Conservation (phyloP, 1,284 basidiomycete species). For the Papiliotrema nemorosa region DNA sequence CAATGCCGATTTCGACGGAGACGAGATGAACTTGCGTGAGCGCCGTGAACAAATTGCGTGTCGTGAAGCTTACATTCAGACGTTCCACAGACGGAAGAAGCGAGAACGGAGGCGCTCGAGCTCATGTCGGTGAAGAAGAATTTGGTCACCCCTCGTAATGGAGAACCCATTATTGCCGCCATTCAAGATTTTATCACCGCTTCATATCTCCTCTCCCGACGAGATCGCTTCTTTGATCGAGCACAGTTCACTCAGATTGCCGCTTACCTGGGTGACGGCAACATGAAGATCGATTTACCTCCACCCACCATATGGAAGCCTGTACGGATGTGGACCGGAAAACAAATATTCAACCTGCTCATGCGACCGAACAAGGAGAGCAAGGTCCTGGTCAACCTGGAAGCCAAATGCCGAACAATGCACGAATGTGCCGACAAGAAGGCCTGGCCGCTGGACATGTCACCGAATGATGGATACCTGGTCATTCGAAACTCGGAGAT, state of each 20-base stretch:
- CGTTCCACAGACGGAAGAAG: constrained; percentile 98
- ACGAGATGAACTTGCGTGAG: constrained; percentile 99
- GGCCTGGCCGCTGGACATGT: constrained; percentile 66
- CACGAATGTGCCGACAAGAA: constrained; percentile 64
- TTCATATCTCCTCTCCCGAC: constrained; percentile 88
- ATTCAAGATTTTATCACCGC: constrained; percentile 99
- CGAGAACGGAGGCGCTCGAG: constrained; percentile 92
- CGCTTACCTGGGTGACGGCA: constrained; percentile 89
- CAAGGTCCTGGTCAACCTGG: constrained; percentile 87
- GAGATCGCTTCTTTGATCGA: constrained; percentile 91
- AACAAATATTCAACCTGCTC: constrained; percentile 94
- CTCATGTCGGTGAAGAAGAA: constrained; percentile 99
- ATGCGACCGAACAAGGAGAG: constrained; percentile 90
- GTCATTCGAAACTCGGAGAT: constrained; percentile 98
- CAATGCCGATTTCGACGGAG: constrained; percentile 99
- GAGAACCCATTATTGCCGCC: constrained; percentile 96
- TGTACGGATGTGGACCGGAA: constrained; percentile 91
- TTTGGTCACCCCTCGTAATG: constrained; percentile 93
- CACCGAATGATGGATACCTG: constrained; percentile 96
- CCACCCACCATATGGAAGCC: constrained; percentile 95
- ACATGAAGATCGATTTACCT: constrained; percentile 90
- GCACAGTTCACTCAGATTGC: constrained; percentile 95
- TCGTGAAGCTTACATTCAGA: constrained; percentile 57
- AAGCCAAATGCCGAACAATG: constrained; percentile 92
- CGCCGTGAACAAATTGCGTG: no score